phyloP scores from a whole-genome alignment of 805 yeast genomes.

The Starmerella powellii region DNA sequence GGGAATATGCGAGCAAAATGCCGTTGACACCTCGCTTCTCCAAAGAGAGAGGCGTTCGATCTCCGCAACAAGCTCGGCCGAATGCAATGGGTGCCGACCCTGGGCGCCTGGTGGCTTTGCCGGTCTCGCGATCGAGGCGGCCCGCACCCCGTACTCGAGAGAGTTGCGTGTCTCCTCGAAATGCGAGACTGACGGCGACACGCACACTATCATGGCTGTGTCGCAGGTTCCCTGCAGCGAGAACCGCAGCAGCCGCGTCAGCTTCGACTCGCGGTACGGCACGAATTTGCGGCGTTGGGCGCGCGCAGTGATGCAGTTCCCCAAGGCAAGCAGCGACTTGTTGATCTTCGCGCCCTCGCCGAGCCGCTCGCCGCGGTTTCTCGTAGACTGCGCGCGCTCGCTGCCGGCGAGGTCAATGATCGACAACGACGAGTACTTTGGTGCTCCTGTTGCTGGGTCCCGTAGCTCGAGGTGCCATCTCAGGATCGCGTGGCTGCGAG shows the following conservation, averaged over 20 bases:
- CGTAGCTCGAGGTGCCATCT: constrained; percentile 48
- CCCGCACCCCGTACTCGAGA: constrained; percentile 79
- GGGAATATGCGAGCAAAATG: background rate
- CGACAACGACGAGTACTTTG: constrained; percentile 49
- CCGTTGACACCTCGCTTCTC: background rate
- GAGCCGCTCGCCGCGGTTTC: constrained; percentile 67
- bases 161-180: constrained; percentile 91
- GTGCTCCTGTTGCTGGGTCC: background rate
- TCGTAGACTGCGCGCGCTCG: constrained; percentile 84
- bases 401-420: constrained; percentile 92
- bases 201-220: constrained; percentile 91
- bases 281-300: constrained; percentile 51
- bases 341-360: constrained; percentile 92
- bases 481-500: constrained; percentile 87
- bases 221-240: constrained; percentile 90
- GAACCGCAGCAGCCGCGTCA: constrained; percentile 75
- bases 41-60: constrained; percentile 23
- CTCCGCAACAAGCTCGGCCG: background rate
- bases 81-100: background rate
- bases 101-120: background rate
- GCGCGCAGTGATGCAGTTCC: constrained; percentile 86
- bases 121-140: constrained; percentile 26
- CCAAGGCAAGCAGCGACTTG: constrained; percentile 74
- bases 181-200: constrained; percentile 74
- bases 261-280: constrained; percentile 83